phyloP scores from a whole-genome alignment of 768 basidiomycete species.

The Lactarius hengduanensis region DNA sequence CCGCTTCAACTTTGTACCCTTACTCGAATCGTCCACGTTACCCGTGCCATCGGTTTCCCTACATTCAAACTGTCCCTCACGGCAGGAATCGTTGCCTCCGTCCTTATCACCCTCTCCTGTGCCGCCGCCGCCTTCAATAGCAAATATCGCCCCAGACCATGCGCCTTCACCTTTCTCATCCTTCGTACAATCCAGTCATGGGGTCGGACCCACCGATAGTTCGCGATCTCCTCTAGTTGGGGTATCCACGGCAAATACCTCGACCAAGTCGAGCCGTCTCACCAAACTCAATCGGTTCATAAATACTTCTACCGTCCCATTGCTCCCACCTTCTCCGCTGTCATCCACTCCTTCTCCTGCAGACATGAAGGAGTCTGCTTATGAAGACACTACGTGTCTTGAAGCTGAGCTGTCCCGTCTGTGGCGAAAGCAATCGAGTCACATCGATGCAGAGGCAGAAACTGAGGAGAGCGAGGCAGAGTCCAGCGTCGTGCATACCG shows the following conservation, averaged over 20 bases:
- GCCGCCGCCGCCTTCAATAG: not conserved
- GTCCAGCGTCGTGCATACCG: slow-evolving; percentile 27
- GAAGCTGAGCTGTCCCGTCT: slow-evolving; percentile 13
- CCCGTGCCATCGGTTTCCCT: not conserved
- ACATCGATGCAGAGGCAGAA: slow-evolving; percentile 20
- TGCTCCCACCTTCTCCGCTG: slow-evolving; percentile 12
- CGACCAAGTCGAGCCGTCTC: not conserved
- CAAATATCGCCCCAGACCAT: not conserved
- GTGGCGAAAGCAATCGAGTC: slow-evolving; percentile 8
- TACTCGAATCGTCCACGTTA: slow-evolving; percentile 18
- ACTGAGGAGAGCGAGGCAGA: slow-evolving; percentile 29
- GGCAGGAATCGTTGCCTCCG: not conserved
- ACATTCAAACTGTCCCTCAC: not conserved
- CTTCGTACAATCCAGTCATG: not conserved
- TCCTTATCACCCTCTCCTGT: not conserved
- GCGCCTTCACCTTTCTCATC: slow-evolving; percentile 4
- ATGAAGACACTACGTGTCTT: slow-evolving; percentile 1
- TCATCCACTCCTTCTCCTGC: slow-evolving; percentile 7
- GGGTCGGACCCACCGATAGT: not conserved
- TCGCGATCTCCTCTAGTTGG: not conserved
- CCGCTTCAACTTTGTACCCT: slow-evolving; percentile 27
- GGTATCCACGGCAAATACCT: not conserved
- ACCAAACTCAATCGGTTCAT: not conserved
- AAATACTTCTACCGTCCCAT: not conserved
- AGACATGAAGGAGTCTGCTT: not conserved